Percentiles rank a stretch among this genome's conserved stretches.
Evolutionary conservation across 169 alveolate genomes (phyloP).

Genomic region (Toxoplasma gondii): DNA sequence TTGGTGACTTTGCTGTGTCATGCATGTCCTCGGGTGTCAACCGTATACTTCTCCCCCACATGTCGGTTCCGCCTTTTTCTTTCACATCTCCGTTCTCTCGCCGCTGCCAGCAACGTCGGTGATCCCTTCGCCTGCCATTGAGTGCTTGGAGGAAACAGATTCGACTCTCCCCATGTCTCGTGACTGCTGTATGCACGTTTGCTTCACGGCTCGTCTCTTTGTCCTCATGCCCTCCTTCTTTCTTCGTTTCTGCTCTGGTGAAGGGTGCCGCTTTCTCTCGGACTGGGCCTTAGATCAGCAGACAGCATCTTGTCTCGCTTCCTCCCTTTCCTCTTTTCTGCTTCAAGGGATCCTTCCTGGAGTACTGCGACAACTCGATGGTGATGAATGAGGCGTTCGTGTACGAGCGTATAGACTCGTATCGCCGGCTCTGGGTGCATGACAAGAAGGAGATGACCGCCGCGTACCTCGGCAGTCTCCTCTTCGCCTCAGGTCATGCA

Average conservation of each 20-base stretch:
- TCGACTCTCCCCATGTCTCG: no score
- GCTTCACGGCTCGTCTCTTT: neutral
- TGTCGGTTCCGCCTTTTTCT: no score
- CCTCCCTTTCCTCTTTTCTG: neutral
- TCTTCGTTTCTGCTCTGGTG: neutral
- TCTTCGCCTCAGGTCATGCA: slow-evolving; percentile 35
- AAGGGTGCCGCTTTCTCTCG: neutral
- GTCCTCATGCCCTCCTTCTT: neutral
- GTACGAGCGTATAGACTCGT: neutral
- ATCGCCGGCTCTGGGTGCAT: neutral
- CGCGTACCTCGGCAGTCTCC: slow-evolving; percentile 39
- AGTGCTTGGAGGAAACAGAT: no score
- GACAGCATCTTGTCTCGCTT: neutral
- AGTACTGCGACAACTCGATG: slow-evolving; percentile 68
- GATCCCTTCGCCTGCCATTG: no score
- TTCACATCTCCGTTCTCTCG: no score
- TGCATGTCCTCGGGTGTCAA: no score
- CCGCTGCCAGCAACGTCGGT: no score
- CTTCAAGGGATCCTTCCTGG: slow-evolving; percentile 43
- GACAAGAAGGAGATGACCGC: neutral
- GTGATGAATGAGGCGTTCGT: neutral
- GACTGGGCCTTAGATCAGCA: no score
- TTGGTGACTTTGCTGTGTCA: no score
- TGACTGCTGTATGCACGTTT: no score
- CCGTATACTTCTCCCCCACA: no score